These are phyloP conservation scores for Tetrapisispora arboricola DNA, from an alignment of 805 yeast genomes.

Conservation along the genomic window DNA sequence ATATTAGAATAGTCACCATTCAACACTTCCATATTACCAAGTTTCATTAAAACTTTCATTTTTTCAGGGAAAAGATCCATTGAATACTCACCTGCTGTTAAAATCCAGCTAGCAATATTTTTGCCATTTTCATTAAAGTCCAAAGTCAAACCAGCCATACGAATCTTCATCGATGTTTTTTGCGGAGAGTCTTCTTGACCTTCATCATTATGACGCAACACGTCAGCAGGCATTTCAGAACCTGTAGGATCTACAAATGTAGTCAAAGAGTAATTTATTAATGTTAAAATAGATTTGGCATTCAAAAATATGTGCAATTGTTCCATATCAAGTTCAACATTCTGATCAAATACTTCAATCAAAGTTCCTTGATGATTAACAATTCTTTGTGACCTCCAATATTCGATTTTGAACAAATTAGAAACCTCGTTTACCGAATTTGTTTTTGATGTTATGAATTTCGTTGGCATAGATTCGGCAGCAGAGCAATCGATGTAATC, in stretches of 20 bases:
- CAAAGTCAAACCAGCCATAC: constrained; percentile 61
- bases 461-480: constrained; percentile 43
- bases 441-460: constrained; percentile 50
- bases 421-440: constrained; percentile 25
- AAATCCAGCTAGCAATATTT: constrained; percentile 65
- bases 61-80: constrained; percentile 65
- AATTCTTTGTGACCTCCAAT: constrained; percentile 48
- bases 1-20: constrained; percentile 59
- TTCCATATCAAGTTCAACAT: constrained; percentile 60
- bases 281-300: constrained; percentile 65
- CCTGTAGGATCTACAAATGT: constrained; percentile 81
- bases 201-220: constrained; percentile 53
- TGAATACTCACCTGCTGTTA: constrained; percentile 62
- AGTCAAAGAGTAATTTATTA: constrained; percentile 70
- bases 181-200: constrained; percentile 56
- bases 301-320: constrained; percentile 68
- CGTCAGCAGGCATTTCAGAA: constrained; percentile 59
- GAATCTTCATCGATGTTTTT: constrained; percentile 57
- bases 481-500: constrained; percentile 63
- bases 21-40: constrained; percentile 69
- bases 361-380: constrained; percentile 41
- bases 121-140: constrained; percentile 76
- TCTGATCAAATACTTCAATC: constrained; percentile 70
- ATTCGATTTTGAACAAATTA: constrained; percentile 50
- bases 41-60: constrained; percentile 55